Evolutionary conservation across 495 filamentous ascomycete species (phyloP).

Genomic region (Lasiosphaeria miniovina): DNA sequence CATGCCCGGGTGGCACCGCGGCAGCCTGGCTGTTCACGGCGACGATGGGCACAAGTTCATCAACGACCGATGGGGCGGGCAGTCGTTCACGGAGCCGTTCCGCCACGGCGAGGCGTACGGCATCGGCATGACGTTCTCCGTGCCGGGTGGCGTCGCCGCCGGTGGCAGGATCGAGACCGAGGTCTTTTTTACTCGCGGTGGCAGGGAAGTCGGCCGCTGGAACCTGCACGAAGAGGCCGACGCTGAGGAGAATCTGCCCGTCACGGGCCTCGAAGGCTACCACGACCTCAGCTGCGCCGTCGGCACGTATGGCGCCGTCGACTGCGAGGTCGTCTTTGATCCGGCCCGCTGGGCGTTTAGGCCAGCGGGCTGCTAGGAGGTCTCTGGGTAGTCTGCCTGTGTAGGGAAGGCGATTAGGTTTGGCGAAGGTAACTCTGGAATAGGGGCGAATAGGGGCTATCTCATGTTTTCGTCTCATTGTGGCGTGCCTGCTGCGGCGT

Average conservation of each 20-base stretch:
- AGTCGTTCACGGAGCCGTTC: conserved; percentile 59
- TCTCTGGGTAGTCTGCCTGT: too few species aligned
- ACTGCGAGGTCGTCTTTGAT: conserved; percentile 69
- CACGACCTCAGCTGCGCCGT: conserved; percentile 79
- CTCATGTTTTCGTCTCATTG: too few species aligned
- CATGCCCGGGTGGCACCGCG: conserved; percentile 88
- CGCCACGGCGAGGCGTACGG: conserved; percentile 45
- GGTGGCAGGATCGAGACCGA: conserved; percentile 49
- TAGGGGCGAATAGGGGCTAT: too few species aligned
- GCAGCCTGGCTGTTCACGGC: conserved; percentile 78
- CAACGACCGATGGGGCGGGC: conserved; percentile 83
- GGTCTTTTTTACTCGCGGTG: conserved; percentile 78
- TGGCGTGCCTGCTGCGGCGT: too few species aligned
- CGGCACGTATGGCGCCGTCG: conserved; percentile 69
- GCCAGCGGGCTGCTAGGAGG: background rate
- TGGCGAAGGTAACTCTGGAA: too few species aligned
- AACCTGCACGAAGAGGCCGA: conserved; percentile 83
- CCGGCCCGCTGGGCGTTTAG: conserved; percentile 40
- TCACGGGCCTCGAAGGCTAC: conserved; percentile 74
- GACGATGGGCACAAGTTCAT: conserved; percentile 87
- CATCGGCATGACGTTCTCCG: conserved; percentile 64
- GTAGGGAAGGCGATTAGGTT: too few species aligned
- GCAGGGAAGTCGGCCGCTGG: conserved; percentile 64
- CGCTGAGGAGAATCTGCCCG: conserved; percentile 55
- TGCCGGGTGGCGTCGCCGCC: conserved; percentile 20